These are phyloP conservation scores for Lasiodiplodia citricola DNA, from an alignment of 2,329 filamentous ascomycete species.

Conservation along the genomic window DNA sequence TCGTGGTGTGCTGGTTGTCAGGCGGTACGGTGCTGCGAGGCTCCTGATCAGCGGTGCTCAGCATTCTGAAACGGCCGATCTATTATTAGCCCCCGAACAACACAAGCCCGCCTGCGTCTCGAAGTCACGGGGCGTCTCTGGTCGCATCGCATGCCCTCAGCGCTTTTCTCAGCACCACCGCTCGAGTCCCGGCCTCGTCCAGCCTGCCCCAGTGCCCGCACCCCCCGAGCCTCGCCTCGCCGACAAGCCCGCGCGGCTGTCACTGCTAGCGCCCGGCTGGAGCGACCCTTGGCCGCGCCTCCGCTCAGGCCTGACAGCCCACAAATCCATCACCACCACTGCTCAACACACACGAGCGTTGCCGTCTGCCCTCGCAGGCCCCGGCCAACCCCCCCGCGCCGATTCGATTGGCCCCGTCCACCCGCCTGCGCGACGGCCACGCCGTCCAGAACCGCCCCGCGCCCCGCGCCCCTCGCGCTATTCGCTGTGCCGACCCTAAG, in stretches of 20 bases:
- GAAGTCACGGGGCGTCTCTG: slow-evolving; percentile 16
- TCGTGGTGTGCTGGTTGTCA: background rate
- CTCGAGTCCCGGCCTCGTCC: slow-evolving; percentile 16
- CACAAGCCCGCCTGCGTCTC: slow-evolving; percentile 23
- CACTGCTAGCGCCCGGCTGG: slow-evolving; percentile 23
- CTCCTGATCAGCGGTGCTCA: slow-evolving; percentile 20
- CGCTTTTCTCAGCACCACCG: slow-evolving; percentile 20
- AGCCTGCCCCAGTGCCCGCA: slow-evolving; percentile 15
- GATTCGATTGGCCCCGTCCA: slow-evolving; percentile 2
- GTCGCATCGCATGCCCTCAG: slow-evolving; percentile 17
- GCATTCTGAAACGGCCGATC: slow-evolving; percentile 24
- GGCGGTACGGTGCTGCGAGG: slow-evolving; percentile 2
- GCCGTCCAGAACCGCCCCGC: slow-evolving; percentile 6
- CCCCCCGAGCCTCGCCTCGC: slow-evolving; percentile 1
- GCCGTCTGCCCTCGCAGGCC: background rate
- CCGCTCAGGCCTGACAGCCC: slow-evolving; percentile 6
- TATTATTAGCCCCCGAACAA: slow-evolving; percentile 22
- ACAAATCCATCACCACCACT: slow-evolving; percentile 14
- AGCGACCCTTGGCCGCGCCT: slow-evolving; percentile 18
- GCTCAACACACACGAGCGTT: background rate
- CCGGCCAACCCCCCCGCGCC: background rate
- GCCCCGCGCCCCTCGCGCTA: slow-evolving; percentile 15
- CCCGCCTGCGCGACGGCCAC: slow-evolving; percentile 12
- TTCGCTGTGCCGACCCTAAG: slow-evolving; percentile 5
- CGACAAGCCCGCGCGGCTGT: slow-evolving; percentile 21